These are phyloP conservation scores for Salix purpurea DNA, from an alignment of 345 rosid species.

Conservation along the genomic window DNA sequence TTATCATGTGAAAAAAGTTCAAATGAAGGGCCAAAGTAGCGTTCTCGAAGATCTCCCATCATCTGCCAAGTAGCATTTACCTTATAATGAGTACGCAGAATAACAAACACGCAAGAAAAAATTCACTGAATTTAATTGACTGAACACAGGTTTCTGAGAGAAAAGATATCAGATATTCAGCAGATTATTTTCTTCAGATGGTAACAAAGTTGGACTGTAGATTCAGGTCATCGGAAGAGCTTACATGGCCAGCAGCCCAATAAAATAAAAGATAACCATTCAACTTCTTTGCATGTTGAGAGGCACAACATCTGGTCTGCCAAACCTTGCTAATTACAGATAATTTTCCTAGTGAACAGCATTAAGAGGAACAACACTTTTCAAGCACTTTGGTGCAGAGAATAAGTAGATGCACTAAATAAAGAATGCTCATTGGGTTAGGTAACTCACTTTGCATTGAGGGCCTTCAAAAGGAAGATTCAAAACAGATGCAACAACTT, in stretches of 20 bases:
- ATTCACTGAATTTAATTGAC: too few relatives aligned
- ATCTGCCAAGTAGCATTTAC: slow-evolving; percentile 35
- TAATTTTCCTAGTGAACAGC: too few relatives aligned
- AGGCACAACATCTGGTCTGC: background rate
- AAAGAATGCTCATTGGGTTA: background rate
- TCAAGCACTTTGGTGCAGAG: background rate
- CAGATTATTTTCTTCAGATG: background rate
- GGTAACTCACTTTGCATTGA: slow-evolving; percentile 56
- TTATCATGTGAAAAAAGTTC: slow-evolving; percentile 82
- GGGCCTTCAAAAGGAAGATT: slow-evolving; percentile 65
- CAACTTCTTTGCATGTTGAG: background rate
- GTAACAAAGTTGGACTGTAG: background rate
- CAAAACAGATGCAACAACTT: slow-evolving; percentile 60
- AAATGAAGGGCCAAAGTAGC: slow-evolving; percentile 82
- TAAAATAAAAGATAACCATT: background rate
- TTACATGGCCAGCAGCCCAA: background rate
- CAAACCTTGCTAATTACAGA: background rate
- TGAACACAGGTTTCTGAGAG: background rate
- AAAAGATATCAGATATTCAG: background rate
- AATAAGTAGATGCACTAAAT: background rate
- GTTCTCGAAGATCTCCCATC: slow-evolving; percentile 78
- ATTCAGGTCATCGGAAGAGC: background rate
- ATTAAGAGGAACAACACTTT: background rate
- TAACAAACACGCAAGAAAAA: background rate
- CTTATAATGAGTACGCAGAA: background rate